phyloP scores from a whole-genome alignment of 2,329 filamentous ascomycete species.

The Sordariomycetes sp. region DNA sequence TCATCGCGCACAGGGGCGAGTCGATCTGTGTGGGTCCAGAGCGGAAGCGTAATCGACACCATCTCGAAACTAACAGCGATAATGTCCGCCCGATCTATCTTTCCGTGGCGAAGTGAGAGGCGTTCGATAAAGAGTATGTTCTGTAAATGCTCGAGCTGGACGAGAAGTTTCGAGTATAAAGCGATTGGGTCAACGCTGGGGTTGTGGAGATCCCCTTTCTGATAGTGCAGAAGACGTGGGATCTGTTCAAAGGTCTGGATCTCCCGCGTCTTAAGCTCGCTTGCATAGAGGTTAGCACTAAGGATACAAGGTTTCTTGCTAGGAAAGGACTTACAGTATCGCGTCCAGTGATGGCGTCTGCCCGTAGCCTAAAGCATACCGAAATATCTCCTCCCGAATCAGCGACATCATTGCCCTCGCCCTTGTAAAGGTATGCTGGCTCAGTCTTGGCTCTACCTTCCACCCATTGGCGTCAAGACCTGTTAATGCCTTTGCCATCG shows the following conservation, averaged over 20 bases:
- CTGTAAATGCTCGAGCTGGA: neutral
- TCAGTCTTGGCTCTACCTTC: neutral
- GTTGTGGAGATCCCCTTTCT: neutral
- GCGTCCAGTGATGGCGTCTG: neutral
- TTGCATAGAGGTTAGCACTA: neutral
- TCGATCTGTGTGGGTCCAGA: neutral
- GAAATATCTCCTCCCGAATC: neutral
- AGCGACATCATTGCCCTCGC: neutral
- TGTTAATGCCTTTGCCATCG: neutral
- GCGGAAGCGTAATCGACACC: neutral
- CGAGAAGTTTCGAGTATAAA: neutral
- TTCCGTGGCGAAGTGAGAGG: neutral
- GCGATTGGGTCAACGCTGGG: neutral
- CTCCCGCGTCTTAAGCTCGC: neutral
- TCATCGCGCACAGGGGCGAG: neutral
- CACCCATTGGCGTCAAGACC: neutral
- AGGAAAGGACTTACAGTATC: neutral
- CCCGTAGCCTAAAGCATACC: neutral
- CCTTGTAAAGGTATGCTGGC: neutral
- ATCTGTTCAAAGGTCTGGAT: neutral
- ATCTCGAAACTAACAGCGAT: neutral
- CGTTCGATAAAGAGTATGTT: neutral
- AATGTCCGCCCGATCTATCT: neutral
- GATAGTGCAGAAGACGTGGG: neutral
- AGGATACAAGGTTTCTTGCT: neutral